Evolutionary conservation across 768 basidiomycete species (phyloP), one percentile per base, ranked within the genome.

Genomic region (Lactifluus piperatus): DNA sequence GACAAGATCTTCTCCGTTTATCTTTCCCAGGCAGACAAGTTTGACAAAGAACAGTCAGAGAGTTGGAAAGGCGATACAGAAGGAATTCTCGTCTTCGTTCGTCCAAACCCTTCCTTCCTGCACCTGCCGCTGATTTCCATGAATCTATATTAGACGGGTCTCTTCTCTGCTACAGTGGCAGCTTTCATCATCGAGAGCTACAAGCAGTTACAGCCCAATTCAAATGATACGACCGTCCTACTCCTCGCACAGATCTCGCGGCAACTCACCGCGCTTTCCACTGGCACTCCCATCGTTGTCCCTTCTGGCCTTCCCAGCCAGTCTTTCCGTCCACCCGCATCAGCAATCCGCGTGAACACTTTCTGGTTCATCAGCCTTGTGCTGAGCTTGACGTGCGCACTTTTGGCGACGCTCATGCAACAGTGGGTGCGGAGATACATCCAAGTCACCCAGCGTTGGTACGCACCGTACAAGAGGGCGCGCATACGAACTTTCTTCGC

Each of bases 151-250:
- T 13, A 68, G 68, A 68, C 68, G 1, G 68, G 68, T 57, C 60
- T 68, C 2, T 66, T 68, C 54, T 68, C 68, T 22, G 67, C 65
- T 2, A 66, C 66, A 3, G 57, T 66, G 10, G 66, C 67, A 4
- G 66, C 63, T 1, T 65, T 68, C 50, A 54, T 67, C 37, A 50
- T 68, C 47, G 58, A 66, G 30, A 62, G 67, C 14, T 64, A 63
- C 22, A 52, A 68, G 36, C 56, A 61, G n/a, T 41, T 68, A n/a
- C 59, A 62, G 47, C 51, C 57, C 7, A 45, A 59, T 29, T 54
- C 61, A n/a, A 48, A 45, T 30, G 47, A 64, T 3, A 36, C 51
- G 24, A 49, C 62, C 18, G 47, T 59, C 13, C 36, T 54, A 2
- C 50, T 64, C 9, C 64, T 64, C 20, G 44, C 52, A 1, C 57